Base-by-base conservation (phyloP, 208 protist genomes). In the Trypanosoma platydactyli region DNA sequence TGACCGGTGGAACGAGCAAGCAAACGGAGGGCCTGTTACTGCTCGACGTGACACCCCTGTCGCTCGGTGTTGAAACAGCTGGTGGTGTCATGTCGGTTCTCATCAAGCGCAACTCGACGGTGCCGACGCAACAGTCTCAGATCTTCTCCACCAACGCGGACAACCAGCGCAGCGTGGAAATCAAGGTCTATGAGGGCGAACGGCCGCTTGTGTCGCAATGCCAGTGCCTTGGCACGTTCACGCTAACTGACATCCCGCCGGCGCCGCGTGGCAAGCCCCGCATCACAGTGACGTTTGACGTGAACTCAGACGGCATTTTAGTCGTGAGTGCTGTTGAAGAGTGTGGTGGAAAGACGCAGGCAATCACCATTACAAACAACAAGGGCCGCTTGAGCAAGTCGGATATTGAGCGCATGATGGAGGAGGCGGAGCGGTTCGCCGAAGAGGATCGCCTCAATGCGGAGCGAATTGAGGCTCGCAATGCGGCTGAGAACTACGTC, bases 261-360 rank as follows among this genome's bases (percentile, higher is more conserved):
- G 66, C 80, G 62, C 83, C 88, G 33, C 88, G 88, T 41, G 97
- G 98, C 80, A 96, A 98, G 49, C 94, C 97, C 40, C 97, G 98
- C 76, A 99, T 99, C 77, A 97, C 99, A 64, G 98, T 99, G 35
- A 97, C 89, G 20, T 99, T 99, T 62, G 98, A 99, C 86, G 85
- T 99, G 25, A 97, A 99, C 84, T 94, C 95, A 55, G 98, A 99
- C 78, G 97, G 98, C 72, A 99, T 99, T 73, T 81, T 99, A 30
- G 82, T 98, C 67, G 98, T 99, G 27, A 77, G 65, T 40, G 98
- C 98, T 33, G 74, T 77, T 44, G 98, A 99, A 72, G 95, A 98
- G 83, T 73, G 73, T 33, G 97, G 89, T 29, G 97, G 97, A 42
- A 84, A 88, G 46, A 91, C 82, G 73, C 68, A 90, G 64, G 77